Percentiles rank a stretch among this genome's conserved stretches.
phyloP scores from a whole-genome alignment of 768 basidiomycete species.

The Russula vinacea region DNA sequence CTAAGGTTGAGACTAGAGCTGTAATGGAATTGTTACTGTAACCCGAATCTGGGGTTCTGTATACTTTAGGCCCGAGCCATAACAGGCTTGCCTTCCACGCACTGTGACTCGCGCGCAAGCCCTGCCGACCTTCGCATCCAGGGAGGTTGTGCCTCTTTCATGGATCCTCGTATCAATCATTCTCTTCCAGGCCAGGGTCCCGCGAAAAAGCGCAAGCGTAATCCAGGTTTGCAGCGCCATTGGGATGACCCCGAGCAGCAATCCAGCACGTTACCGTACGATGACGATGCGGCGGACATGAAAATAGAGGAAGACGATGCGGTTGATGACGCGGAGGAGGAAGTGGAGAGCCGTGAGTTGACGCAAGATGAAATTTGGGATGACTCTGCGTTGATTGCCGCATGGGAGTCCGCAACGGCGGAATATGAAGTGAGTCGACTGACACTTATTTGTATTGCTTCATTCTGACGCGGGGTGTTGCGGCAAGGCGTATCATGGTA shows the following conservation, averaged over 20 bases:
- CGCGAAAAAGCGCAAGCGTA: conserved; percentile 27
- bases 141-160: conserved; percentile 25
- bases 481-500: conserved; percentile 60
- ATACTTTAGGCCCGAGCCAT: not conserved
- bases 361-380: conserved; percentile 82
- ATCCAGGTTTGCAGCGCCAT: conserved; percentile 37
- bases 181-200: conserved; percentile 25
- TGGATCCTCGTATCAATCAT: conserved; percentile 15
- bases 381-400: conserved; percentile 75
- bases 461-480: conserved; percentile 9
- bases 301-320: conserved; percentile 15
- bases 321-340: conserved; percentile 39
- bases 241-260: conserved; percentile 43
- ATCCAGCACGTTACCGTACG: conserved; percentile 36
- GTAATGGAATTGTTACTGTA: not conserved
- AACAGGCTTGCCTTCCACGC: not conserved
- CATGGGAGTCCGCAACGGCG: conserved; percentile 80
- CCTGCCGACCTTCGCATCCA: conserved; percentile 12
- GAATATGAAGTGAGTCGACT: conserved; percentile 61
- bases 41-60: conserved; percentile 19
- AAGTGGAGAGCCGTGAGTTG: conserved; percentile 59
- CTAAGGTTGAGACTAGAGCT: not conserved
- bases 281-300: conserved; percentile 31
- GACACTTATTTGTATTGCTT: not conserved
- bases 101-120: not conserved